Evolutionary conservation across 768 basidiomycete species (phyloP), one percentile per base, ranked within the genome.

Genomic region (Lyophyllum shimeji): DNA sequence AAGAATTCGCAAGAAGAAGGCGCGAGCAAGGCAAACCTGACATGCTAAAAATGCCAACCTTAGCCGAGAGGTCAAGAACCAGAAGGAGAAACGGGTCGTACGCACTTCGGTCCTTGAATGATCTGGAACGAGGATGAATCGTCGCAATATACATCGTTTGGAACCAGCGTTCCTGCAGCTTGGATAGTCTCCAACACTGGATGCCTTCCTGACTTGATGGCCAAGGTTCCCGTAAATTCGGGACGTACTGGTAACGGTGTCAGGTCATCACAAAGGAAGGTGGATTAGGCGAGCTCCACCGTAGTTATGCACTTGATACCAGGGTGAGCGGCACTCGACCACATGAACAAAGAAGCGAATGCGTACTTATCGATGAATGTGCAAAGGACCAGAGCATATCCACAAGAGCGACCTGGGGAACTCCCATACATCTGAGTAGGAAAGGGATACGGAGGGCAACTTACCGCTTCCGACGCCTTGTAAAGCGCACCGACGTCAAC

Each of bases 301-400:
- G 64, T 81, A 82, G 60, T 72, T 79, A 31, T 78, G 74, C 69
- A 81, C 80, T 82, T 50, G 7, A 24, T 46, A 23, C 25, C 61
- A 9, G 21, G 15, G 46, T 18, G 55, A 44, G 29, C 18, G 29
- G 49, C 29, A 42, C 12, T 54, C 23, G n/a, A 55, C 23, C 1
- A 25, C 7, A 39, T n/a, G 45, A 42, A 50, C 4, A 25, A 40
- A 29, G 27, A 45, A 1, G 45, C 29, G 43, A 1, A 29, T 17
- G 70, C 88, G 64, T 66, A 94, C 93, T 78, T 47, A 90, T 92
- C 3, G 94, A 86, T 9, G 80, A 73, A 67, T 94, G 87, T 0
- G 95, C 87, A 67, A 95, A 96, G 4, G 91, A 85, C 82, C 89
- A 89, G 2, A 98, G 71, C 78, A 98, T 88, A 65, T 99, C 97